Conservation (phyloP, 352 stramenopile species). For the Pythium aristosporum region DNA sequence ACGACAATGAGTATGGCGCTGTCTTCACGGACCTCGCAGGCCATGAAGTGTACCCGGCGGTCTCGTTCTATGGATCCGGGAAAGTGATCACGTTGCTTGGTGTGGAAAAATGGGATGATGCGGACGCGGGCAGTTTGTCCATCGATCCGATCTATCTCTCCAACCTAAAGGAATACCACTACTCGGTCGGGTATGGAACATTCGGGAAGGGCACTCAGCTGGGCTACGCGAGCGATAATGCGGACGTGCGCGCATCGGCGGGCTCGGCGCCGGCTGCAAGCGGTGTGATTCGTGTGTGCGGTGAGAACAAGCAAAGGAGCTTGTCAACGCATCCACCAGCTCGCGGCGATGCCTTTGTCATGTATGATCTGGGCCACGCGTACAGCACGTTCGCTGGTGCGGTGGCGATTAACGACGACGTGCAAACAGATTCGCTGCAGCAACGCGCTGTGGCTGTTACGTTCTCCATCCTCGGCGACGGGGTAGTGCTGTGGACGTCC, state of each 20-base stretch:
- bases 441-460: constrained; percentile 52
- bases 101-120: constrained; percentile 79
- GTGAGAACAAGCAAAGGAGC: constrained; percentile 68
- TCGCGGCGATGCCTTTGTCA: constrained; percentile 68
- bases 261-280: constrained; percentile 18
- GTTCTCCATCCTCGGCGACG: constrained; percentile 77
- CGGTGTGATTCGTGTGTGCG: constrained; percentile 52
- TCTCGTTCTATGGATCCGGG: constrained; percentile 88
- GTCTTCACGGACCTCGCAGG: constrained; percentile 82
- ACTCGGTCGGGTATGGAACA: constrained; percentile 74
- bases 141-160: constrained; percentile 71
- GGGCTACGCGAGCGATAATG: constrained; percentile 63
- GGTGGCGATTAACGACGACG: constrained; percentile 80
- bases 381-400: constrained; percentile 55
- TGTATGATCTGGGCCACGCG: constrained; percentile 74
- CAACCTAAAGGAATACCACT: constrained; percentile 77
- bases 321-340: constrained; percentile 78
- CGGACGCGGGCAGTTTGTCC: constrained; percentile 25
- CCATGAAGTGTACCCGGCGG: constrained; percentile 83
- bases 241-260: constrained; percentile 1
- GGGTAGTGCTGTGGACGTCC: constrained; percentile 71
- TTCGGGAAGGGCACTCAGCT: constrained; percentile 74
- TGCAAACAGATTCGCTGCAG: constrained; percentile 52
- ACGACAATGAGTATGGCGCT: constrained; percentile 85
- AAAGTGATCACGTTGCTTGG: constrained; percentile 84